Conservation (phyloP, 2,329 filamentous ascomycete genomes). For the Atkinsonella hypoxylon region DNA sequence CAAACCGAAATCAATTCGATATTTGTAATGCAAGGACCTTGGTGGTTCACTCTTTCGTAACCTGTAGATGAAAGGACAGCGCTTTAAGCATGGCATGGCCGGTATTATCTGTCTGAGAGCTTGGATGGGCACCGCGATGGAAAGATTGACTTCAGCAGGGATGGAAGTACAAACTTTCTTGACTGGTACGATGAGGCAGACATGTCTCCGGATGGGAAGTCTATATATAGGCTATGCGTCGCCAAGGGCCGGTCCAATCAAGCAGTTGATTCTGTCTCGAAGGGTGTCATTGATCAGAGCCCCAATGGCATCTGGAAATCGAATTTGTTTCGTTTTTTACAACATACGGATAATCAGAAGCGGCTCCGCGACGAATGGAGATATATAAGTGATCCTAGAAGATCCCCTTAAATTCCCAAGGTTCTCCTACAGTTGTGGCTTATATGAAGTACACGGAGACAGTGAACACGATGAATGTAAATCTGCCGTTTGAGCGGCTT, state of each 20-base stretch:
- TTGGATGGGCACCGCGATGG: slow-evolving; percentile 31
- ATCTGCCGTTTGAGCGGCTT: too few relatives aligned
- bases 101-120: slow-evolving; percentile 41
- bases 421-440: too few relatives aligned
- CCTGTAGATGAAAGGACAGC: slow-evolving; percentile 32
- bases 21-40: slow-evolving; percentile 33
- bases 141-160: slow-evolving; percentile 26
- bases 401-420: too few relatives aligned
- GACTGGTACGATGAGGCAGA: slow-evolving; percentile 25
- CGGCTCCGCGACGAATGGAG: too few relatives aligned
- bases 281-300: slow-evolving; percentile 12
- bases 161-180: slow-evolving; percentile 26
- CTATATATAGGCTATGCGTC: slow-evolving; percentile 44
- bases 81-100: slow-evolving; percentile 39
- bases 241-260: slow-evolving; percentile 39
- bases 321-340: too few relatives aligned
- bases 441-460: too few relatives aligned
- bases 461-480: too few relatives aligned
- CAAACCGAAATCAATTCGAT: slow-evolving; percentile 33
- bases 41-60: slow-evolving; percentile 22
- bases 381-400: too few relatives aligned
- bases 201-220: slow-evolving; percentile 30
- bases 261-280: slow-evolving; percentile 29
- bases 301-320: slow-evolving; percentile 7
- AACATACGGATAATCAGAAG: too few relatives aligned